Percentiles rank a stretch among this genome's conserved stretches.
Conservation (phyloP, 257 asterid species). For the Lycium barbarum region DNA sequence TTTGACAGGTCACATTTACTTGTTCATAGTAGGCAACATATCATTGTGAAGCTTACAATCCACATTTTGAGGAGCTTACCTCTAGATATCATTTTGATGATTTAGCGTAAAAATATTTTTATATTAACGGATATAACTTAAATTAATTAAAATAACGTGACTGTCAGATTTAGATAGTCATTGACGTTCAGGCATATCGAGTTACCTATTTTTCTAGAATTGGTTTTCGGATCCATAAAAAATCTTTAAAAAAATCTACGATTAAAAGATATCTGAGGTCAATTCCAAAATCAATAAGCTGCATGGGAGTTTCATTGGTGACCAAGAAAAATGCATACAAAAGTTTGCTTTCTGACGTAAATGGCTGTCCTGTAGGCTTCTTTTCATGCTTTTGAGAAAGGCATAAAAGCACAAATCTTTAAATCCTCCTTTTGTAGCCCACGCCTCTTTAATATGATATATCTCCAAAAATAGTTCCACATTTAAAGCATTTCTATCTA, state of each 20-base stretch:
- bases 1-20: too few species aligned
- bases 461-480: background rate
- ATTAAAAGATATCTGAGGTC: background rate
- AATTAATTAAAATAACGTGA: too few species aligned
- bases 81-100: too few species aligned
- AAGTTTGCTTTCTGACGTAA: slow-evolving; percentile 17
- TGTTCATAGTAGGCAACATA: background rate
- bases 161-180: too few species aligned
- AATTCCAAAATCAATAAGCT: slow-evolving; percentile 8
- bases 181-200: background rate
- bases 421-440: slow-evolving; percentile 5
- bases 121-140: too few species aligned
- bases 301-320: background rate
- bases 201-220: background rate
- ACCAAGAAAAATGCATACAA: background rate
- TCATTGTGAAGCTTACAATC: too few species aligned
- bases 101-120: too few species aligned
- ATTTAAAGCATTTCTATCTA: background rate
- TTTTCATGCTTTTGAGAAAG: slow-evolving; percentile 27
- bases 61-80: too few species aligned
- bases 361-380: background rate
- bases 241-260: background rate
- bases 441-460: background rate
- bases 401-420: slow-evolving; percentile 6
- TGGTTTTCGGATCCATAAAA: background rate